Percentiles rank a stretch among this genome's conserved stretches.
These are phyloP conservation scores for Begonia loranthoides DNA, from an alignment of 306 rosid species.

Conservation along the genomic window DNA sequence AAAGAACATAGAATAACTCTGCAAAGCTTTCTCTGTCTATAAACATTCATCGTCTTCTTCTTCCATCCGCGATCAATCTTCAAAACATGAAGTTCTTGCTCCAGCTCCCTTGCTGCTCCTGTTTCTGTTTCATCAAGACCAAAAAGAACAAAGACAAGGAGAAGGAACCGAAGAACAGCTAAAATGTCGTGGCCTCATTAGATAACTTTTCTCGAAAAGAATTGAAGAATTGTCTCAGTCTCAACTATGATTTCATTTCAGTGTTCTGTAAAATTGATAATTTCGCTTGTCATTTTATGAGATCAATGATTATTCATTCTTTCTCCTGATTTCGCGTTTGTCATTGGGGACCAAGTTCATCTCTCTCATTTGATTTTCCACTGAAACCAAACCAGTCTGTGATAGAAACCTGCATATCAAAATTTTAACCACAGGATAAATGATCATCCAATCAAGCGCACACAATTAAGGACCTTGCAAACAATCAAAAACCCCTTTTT, in stretches of 20 bases:
- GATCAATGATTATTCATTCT: conserved; percentile 21
- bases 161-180: conserved; percentile 25
- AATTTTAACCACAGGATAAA: conserved; percentile 3
- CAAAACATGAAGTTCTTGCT: conserved; percentile 39
- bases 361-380: conserved; percentile 80
- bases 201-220: conserved; percentile 5
- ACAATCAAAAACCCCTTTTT: too few species aligned
- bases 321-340: conserved; percentile 17
- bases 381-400: conserved; percentile 65
- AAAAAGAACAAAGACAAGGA: conserved; percentile 30
- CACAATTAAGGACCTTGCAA: too few species aligned
- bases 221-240: conserved; percentile 7
- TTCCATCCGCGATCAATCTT: too few species aligned
- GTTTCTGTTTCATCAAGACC: conserved; percentile 41
- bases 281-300: conserved; percentile 14
- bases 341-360: conserved; percentile 39
- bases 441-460: too few species aligned
- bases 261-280: conserved; percentile 6
- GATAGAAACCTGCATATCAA: conserved; percentile 61
- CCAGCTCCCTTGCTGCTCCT: conserved; percentile 44
- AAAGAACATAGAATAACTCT: too few species aligned
- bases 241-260: conserved; percentile 1
- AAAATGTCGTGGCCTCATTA: conserved; percentile 9
- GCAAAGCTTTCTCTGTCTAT: too few species aligned
- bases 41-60: too few species aligned